These are phyloP conservation scores for Cladosporium oxysporum DNA, from an alignment of 2,329 filamentous ascomycete genomes.

Conservation along the genomic window DNA sequence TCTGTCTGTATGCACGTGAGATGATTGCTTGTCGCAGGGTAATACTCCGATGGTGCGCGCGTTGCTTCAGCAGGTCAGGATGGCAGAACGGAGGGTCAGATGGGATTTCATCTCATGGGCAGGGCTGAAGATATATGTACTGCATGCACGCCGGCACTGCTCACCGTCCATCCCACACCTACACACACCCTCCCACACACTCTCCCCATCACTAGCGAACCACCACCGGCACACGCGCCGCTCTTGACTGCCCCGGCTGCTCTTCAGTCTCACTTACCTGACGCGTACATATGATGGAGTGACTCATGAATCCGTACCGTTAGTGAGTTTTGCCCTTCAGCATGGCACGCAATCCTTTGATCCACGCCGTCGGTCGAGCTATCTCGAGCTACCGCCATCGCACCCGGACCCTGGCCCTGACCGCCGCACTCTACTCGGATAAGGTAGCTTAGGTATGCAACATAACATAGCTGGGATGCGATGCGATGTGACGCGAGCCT, in stretches of 20 bases:
- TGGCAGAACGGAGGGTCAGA: slow-evolving; percentile 18
- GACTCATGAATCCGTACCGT: slow-evolving; percentile 19
- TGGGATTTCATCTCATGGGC: slow-evolving; percentile 1
- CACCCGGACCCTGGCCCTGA: slow-evolving; percentile 15
- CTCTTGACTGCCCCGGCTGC: slow-evolving; percentile 11
- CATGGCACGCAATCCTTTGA: slow-evolving; percentile 18
- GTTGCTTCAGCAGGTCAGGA: slow-evolving; percentile 13
- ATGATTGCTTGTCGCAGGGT: background rate
- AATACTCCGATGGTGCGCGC: background rate
- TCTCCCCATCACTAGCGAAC: slow-evolving; percentile 5
- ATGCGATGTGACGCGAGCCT: background rate
- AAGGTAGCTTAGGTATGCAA: background rate
- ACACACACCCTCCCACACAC: slow-evolving; percentile 10
- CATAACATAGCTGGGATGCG: background rate
- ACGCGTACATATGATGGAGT: slow-evolving; percentile 21
- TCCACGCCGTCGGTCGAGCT: slow-evolving; percentile 17
- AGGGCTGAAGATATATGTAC: slow-evolving; percentile 20
- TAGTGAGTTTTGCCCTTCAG: slow-evolving; percentile 5
- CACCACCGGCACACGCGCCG: slow-evolving; percentile 8
- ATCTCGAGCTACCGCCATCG: background rate
- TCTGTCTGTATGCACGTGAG: slow-evolving; percentile 1
- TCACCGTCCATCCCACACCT: slow-evolving; percentile 2
- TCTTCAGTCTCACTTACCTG: slow-evolving; percentile 21
- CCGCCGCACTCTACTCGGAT: slow-evolving; percentile 5
- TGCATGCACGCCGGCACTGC: slow-evolving; percentile 9